These are phyloP conservation scores for Hymenotorrendiella dingleyae DNA, from an alignment of 2,329 filamentous ascomycete genomes.

Conservation along the genomic window DNA sequence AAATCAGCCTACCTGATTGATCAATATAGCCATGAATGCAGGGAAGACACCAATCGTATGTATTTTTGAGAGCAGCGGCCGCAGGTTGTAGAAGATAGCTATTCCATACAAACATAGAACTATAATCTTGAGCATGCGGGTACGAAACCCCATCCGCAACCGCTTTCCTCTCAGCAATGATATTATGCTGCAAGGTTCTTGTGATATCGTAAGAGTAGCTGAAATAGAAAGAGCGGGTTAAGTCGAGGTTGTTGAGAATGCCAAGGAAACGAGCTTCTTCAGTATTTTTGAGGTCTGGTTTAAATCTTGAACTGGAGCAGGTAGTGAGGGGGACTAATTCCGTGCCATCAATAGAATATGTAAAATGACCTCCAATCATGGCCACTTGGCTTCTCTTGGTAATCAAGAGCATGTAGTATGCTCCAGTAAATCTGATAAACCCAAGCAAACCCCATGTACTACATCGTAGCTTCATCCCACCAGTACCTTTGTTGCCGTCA, in stretches of 20 bases:
- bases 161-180: slow-evolving; percentile 70
- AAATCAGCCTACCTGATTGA: slow-evolving; percentile 55
- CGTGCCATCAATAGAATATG: slow-evolving; percentile 92
- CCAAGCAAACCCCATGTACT: slow-evolving; percentile 91
- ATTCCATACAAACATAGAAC: slow-evolving; percentile 99
- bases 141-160: slow-evolving; percentile 58
- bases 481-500: slow-evolving; percentile 85
- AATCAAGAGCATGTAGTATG: slow-evolving; percentile 95
- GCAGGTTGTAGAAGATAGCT: slow-evolving; percentile 79
- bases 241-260: slow-evolving; percentile 85
- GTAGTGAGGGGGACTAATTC: slow-evolving; percentile 84
- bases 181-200: slow-evolving; percentile 84
- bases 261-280: slow-evolving; percentile 86
- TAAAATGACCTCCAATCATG: slow-evolving; percentile 91
- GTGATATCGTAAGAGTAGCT: slow-evolving; percentile 98
- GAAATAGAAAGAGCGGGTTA: slow-evolving; percentile 93
- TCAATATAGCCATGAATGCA: slow-evolving; percentile 96
- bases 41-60: slow-evolving; percentile 93
- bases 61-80: slow-evolving; percentile 61
- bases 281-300: slow-evolving; percentile 70
- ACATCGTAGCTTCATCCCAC: slow-evolving; percentile 82
- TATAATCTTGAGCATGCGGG: slow-evolving; percentile 60
- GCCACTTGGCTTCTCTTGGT: slow-evolving; percentile 95
- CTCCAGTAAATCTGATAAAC: slow-evolving; percentile 92
- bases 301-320: slow-evolving; percentile 57